Evolutionary conservation across 2,329 filamentous ascomycete genomes (phyloP), one percentile per base, ranked within the genome.

Genomic region (Cytospora mali): DNA sequence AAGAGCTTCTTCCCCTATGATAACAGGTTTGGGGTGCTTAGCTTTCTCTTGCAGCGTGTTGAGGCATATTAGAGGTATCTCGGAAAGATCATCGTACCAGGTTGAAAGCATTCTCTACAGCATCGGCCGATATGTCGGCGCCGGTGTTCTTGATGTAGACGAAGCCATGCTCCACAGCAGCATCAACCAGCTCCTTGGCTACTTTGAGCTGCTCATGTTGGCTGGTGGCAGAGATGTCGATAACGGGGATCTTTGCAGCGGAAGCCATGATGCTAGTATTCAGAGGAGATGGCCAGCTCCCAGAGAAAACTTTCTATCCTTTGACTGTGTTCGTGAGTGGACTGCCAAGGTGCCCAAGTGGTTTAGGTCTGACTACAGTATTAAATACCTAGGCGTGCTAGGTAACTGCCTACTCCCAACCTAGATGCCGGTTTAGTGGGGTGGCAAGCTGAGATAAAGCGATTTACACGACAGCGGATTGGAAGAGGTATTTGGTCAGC

Each of bases 111-210:
- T 80, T 78, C 11, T 90, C 82, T 48, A 97, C 86, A 58, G 88
- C 84, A 29, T 82, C 76, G 0, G 82, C 76, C 0, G 88, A 79
- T 54, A 97, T 91, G 64, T 89, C 86, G 14, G 81, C 80, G 50
- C 88, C 89, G 25, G 86, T 83, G 71, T 92, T 93, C 71, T 87
- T 88, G 70, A 98, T 87, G 73, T 95, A 98, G 65, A 97, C 85
- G 75, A 98, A 98, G 65, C 94, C 94, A 76, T 93, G 89, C 59
- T 88, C 87, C 42, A 87, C 85, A 2, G 93, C 93, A 1, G 94
- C 94, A 65, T 90, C 84, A 49, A 97, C 86, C 49, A 98, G 82
- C 66, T 87, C 83, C 61, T 85, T 85, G 57, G 90, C 89, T 23
- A 87, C 77, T 52, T 79, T 75, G n/a, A 73, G 72, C 63, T 83